phyloP scores from a whole-genome alignment of 192 early-diverging fungal species.

The Podochytrium sp. region DNA sequence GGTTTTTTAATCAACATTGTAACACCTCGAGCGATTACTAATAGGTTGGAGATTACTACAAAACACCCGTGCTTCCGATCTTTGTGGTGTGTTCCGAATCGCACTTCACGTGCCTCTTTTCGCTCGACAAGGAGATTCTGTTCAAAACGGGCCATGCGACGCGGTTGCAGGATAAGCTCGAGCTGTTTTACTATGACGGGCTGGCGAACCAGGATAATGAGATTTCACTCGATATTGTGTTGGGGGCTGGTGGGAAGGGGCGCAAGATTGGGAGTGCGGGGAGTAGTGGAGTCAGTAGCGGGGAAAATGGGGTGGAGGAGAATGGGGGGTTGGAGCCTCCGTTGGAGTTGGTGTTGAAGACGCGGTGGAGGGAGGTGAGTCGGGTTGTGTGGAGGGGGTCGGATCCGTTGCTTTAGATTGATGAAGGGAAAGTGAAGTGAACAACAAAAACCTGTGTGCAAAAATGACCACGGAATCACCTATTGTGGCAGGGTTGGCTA shows the following conservation, averaged over 20 bases:
- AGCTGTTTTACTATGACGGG: conserved; percentile 59
- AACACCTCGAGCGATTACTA: background rate
- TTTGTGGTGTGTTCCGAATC: conserved; percentile 57
- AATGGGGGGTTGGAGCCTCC: conserved; percentile 35
- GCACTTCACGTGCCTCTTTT: conserved; percentile 57
- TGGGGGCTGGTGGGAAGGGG: background rate
- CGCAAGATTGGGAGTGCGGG: conserved; percentile 5
- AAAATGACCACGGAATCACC: background rate
- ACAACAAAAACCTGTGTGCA: no score
- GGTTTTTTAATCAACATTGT: conserved; percentile 1
- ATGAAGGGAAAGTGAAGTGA: background rate
- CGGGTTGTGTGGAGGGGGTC: conserved; percentile 45
- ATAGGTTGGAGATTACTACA: conserved; percentile 49
- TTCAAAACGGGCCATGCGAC: background rate
- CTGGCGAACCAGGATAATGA: conserved; percentile 55
- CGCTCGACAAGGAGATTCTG: conserved; percentile 5
- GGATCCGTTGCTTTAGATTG: conserved; percentile 44
- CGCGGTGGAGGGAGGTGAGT: conserved; percentile 38
- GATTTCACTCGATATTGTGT: conserved; percentile 37
- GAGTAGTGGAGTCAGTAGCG: background rate
- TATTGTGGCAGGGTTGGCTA: background rate
- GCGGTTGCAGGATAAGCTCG: conserved; percentile 29
- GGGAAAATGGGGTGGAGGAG: background rate
- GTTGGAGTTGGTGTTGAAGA: conserved; percentile 42
- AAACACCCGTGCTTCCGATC: conserved; percentile 55